Evolutionary conservation across 306 rosid species (phyloP), one percentile per base, ranked within the genome.

Genomic region (Trifolium dubium): DNA sequence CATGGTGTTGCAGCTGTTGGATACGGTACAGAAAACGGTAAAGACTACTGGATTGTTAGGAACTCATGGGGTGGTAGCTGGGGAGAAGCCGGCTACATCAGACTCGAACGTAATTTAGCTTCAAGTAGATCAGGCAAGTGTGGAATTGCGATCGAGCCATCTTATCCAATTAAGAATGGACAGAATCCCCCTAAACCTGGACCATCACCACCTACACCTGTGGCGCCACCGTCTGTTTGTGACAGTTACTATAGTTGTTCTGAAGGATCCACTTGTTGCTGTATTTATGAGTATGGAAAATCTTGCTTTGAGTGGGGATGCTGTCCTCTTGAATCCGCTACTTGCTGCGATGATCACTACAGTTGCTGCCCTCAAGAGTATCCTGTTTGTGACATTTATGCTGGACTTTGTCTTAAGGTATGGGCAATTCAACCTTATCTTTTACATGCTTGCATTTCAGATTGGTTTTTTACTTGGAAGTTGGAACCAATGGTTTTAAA

Each of bases 1-100:
- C 99, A 95, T 41, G 99, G 99, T 77, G 99, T 95, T 28, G 32
- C 79, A 0, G 98, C 83, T 6, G 98, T 95, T 70, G 99, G 99
- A 6, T 95, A 95, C 37, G 98, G 99, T 18, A 67, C 86, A 15
- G 92, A 85, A 4, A 53, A 84, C 1, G 97, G 98, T 4, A 9
- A 18, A 1, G 98, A 88, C 67, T 95, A 92, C 71, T 95, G 99
- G 99, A 90, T 89, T 47, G 98, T 95, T 64, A 87, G 83, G 71
- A 95, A 95, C 67, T 95, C 99, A 49, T 95, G 99, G 99, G 99
- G 99, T 12, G 7, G 2, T 0, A 81, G 50, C 71, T 92, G 99
- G 99, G 99, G 99, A 73, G 98, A 95, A 80, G 77, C 8, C 0
- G 99, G 99, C 6, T 95, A 95, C 37, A 49, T 95, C 72, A 86